Conservation (phyloP, 331 rosid species). For the Rosa hybrid region DNA sequence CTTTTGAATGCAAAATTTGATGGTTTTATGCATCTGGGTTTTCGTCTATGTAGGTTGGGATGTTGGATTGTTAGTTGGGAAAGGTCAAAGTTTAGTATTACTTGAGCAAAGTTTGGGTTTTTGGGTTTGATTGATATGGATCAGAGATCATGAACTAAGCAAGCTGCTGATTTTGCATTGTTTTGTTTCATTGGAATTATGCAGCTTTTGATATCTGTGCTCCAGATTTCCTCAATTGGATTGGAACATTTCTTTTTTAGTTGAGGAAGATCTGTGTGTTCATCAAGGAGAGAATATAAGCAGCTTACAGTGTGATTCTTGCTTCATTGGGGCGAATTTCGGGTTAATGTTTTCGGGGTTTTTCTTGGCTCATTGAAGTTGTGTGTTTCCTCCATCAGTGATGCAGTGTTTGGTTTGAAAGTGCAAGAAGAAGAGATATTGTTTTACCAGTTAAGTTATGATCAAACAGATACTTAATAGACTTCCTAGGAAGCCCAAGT, state of each 20-base stretch:
- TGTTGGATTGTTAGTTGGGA: slow-evolving; percentile 16
- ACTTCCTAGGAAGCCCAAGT: slow-evolving; percentile 87
- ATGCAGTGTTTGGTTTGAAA: slow-evolving; percentile 38
- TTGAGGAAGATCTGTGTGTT: slow-evolving; percentile 31
- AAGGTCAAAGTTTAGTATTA: slow-evolving; percentile 11
- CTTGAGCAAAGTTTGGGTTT: not conserved
- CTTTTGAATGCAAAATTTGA: slow-evolving; percentile 23
- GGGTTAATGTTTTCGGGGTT: slow-evolving; percentile 38
- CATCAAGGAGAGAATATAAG: slow-evolving; percentile 32
- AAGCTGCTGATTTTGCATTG: slow-evolving; percentile 15
- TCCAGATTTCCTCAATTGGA: slow-evolving; percentile 30
- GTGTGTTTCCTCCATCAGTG: slow-evolving; percentile 35
- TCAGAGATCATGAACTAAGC: slow-evolving; percentile 12
- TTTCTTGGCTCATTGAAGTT: slow-evolving; percentile 18
- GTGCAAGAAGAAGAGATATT: slow-evolving; percentile 33
- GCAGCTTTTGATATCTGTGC: slow-evolving; percentile 39
- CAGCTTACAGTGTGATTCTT: slow-evolving; percentile 27
- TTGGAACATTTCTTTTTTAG: slow-evolving; percentile 28
- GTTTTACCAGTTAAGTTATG: slow-evolving; percentile 60
- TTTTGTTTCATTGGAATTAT: slow-evolving; percentile 31
- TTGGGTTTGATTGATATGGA: slow-evolving; percentile 5
- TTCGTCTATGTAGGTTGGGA: slow-evolving; percentile 22
- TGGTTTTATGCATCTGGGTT: slow-evolving; percentile 39
- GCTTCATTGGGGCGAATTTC: slow-evolving; percentile 28
- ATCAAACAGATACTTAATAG: slow-evolving; percentile 85